These are phyloP conservation scores for Solanum hybrid DNA, from an alignment of 305 asterid genomes.

Conservation along the genomic window DNA sequence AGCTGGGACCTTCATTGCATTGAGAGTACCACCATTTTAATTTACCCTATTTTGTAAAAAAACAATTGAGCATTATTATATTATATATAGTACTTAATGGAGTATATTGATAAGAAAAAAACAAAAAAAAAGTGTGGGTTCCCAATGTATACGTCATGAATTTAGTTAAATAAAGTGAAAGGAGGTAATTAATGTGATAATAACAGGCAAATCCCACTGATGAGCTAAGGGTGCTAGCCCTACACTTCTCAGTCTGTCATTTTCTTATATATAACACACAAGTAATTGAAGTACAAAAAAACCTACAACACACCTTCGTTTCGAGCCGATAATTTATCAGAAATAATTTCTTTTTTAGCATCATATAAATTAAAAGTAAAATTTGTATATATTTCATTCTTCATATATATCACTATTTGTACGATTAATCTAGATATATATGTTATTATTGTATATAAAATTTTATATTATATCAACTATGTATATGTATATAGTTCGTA, in stretches of 20 bases:
- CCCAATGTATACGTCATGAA: conserved; percentile 2
- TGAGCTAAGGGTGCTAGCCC: neutral
- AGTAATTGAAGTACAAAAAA: neutral
- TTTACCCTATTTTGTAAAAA: neutral
- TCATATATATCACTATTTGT: too few relatives aligned
- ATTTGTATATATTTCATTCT: too few relatives aligned
- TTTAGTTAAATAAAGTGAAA: neutral
- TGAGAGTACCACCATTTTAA: neutral
- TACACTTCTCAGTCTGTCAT: neutral
- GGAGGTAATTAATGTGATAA: neutral
- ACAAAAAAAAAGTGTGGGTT: neutral
- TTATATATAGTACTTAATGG: neutral
- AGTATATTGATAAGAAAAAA: neutral
- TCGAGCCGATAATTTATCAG: neutral
- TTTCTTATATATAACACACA: neutral
- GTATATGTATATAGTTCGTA: neutral
- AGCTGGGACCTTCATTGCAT: neutral
- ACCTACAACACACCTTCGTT: neutral
- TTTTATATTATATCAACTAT: too few relatives aligned
- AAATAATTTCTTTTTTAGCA: neutral
- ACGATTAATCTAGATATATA: too few relatives aligned
- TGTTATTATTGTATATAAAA: too few relatives aligned
- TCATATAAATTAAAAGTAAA: neutral
- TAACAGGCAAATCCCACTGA: neutral
- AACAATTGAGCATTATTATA: neutral